Evolutionary conservation across 257 asterid species (phyloP), one percentile per base, ranked within the genome.

Genomic region (Rauvolfia tetraphylla): DNA sequence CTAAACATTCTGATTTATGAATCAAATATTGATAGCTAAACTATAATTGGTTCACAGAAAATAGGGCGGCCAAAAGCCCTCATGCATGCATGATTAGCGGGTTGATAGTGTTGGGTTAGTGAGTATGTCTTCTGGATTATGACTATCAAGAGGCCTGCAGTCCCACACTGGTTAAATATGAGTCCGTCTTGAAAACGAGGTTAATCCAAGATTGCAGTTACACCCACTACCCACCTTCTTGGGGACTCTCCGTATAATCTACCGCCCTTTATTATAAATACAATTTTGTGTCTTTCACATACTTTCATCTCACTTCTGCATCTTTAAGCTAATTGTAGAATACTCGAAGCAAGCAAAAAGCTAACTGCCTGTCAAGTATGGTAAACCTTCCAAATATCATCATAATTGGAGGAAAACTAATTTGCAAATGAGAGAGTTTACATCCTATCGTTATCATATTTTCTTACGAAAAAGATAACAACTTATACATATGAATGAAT

Each of bases 181-280:
- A 57, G 36, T 10, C 13, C 13, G 29, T 29, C 68, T 61, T 63
- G 39, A 61, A 61, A 53, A 61, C 29, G 39, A 12, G 68, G 68
- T 29, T 61, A 61, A 27, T 33, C 33, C 29, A 14, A n/a, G 3
- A 31, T 54, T 62, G 48, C 33, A 67, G 83, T 78, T 81, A 68
- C 84, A 85, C 85, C 88, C 82, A 85, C 89, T 72, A 79, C 83
- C 2, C 74, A 71, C 61, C 83, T 85, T 87, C 71, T 78, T 23
- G 57, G 53, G 66, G 25, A 83, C 84, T 53, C 74, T n/a, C 6
- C 4, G 4, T 58, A 8, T 39, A 8, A 23, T 31, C 17, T 20
- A 42, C 23, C 10, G 1, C 20, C 0, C 2, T 25, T 41, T 17
- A 9, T 61, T 34, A 44, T 22, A 20, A 20, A 42, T 33, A 62